phyloP scores from a whole-genome alignment of 306 rosid genomes.

The Gastrolobium bilobum region DNA sequence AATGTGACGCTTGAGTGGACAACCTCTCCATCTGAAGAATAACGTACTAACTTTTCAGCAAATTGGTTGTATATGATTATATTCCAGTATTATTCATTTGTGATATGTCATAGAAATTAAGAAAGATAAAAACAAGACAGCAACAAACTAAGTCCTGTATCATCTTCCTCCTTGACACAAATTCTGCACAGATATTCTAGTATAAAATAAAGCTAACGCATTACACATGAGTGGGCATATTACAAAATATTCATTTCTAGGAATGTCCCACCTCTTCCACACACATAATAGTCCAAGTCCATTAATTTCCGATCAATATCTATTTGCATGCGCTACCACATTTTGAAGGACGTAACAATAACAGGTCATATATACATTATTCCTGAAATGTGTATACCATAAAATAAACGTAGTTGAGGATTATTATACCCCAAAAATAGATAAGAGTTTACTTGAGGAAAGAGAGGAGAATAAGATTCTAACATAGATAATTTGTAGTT shows the following conservation, averaged over 20 bases:
- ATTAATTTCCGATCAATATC: background rate
- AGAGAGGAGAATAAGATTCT: constrained; percentile 1
- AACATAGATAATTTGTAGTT: background rate
- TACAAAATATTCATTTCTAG: background rate
- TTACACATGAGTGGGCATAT: constrained; percentile 4
- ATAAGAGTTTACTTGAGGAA: background rate
- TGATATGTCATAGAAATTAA: too few species aligned
- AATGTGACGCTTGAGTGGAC: constrained; percentile 11
- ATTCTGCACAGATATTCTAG: background rate
- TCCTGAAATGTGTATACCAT: background rate
- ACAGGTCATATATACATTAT: background rate
- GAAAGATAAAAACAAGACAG: too few species aligned
- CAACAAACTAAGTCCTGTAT: background rate
- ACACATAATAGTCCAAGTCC: background rate
- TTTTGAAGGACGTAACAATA: background rate
- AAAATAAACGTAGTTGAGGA: background rate
- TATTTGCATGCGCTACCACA: background rate
- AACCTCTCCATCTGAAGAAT: background rate
- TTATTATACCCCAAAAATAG: background rate
- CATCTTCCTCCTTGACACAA: too few species aligned
- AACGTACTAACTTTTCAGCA: background rate
- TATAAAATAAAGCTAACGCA: constrained; percentile 19
- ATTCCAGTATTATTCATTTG: too few species aligned
- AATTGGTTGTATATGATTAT: background rate
- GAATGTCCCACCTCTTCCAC: background rate